These are phyloP conservation scores for Thalassiosira exigua DNA, from an alignment of 352 stramenopile species.

Conservation along the genomic window DNA sequence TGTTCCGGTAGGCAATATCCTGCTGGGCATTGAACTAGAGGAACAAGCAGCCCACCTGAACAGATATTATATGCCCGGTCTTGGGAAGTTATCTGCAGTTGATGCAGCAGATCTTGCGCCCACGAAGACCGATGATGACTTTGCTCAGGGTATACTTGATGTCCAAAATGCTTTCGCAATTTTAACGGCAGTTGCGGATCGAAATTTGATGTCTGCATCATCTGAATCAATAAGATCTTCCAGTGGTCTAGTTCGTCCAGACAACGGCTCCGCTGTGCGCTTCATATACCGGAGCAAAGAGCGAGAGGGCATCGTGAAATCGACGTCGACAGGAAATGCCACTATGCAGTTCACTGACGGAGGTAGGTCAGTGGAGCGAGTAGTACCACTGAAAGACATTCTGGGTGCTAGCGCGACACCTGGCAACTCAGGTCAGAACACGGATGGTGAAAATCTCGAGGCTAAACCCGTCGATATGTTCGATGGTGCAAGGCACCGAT, in stretches of 20 bases:
- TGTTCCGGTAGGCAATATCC: slow-evolving; percentile 11
- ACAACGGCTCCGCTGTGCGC: background rate
- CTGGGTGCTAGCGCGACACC: too few relatives aligned
- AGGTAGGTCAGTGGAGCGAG: too few relatives aligned
- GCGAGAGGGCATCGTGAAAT: slow-evolving; percentile 13
- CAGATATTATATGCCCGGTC: slow-evolving; percentile 10
- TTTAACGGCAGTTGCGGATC: background rate
- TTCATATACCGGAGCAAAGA: slow-evolving; percentile 13
- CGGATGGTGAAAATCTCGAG: too few relatives aligned
- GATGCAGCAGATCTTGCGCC: slow-evolving; percentile 3
- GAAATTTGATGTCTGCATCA: background rate
- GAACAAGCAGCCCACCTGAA: slow-evolving; percentile 14
- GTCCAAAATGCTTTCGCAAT: slow-evolving; percentile 19
- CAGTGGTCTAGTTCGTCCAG: background rate
- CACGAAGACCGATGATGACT: slow-evolving; percentile 14
- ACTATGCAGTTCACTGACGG: background rate
- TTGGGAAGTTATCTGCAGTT: slow-evolving; percentile 21
- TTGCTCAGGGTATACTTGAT: slow-evolving; percentile 16
- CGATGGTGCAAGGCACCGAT: slow-evolving; percentile 19
- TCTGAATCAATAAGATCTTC: background rate
- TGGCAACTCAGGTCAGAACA: too few relatives aligned
- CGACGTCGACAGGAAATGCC: background rate
- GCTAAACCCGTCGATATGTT: too few relatives aligned
- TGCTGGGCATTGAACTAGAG: slow-evolving; percentile 6
- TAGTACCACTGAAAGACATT: too few relatives aligned